These are phyloP conservation scores for Sanghuangporus weigelae DNA, from an alignment of 1,284 basidiomycete species.

Conservation along the genomic window DNA sequence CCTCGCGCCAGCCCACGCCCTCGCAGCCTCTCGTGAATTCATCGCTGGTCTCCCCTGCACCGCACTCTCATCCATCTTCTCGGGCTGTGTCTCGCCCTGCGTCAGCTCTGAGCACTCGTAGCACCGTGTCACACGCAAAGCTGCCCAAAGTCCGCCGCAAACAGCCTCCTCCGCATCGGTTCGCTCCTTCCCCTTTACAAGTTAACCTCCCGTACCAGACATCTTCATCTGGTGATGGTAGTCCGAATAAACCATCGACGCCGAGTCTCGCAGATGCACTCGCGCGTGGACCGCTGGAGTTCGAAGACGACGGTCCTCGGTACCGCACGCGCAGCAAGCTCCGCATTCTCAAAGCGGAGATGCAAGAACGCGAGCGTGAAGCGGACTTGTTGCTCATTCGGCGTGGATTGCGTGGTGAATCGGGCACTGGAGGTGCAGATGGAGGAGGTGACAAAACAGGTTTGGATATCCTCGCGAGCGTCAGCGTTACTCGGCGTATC, in stretches of 20 bases:
- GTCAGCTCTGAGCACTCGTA: slow-evolving; percentile 5
- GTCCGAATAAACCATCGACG: not conserved
- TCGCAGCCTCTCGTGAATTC: slow-evolving; percentile 1
- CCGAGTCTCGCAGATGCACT: not conserved
- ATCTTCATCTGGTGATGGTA: not conserved
- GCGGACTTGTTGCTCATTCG: slow-evolving; percentile 13
- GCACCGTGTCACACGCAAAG: not conserved
- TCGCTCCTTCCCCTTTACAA: slow-evolving; percentile 5
- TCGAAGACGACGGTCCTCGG: slow-evolving; percentile 11
- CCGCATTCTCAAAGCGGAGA: slow-evolving; percentile 8
- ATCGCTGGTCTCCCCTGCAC: not conserved
- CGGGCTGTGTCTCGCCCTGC: slow-evolving; percentile 9
- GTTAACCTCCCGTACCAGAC: slow-evolving; percentile 4
- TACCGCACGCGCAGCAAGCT: slow-evolving; percentile 15
- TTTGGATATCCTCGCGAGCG: slow-evolving; percentile 7
- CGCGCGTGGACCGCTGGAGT: slow-evolving; percentile 12
- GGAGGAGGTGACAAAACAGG: not conserved
- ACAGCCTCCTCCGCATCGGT: slow-evolving; percentile 5
- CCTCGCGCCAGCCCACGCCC: slow-evolving; percentile 4
- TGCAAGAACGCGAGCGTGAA: slow-evolving; percentile 12
- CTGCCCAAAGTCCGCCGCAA: not conserved
- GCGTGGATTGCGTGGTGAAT: not conserved
- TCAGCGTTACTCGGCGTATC: slow-evolving; percentile 1
- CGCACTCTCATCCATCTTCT: not conserved
- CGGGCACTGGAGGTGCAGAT: not conserved